Base-by-base conservation (phyloP, 1,284 basidiomycete genomes). In the Cryptococcus maquisensis region DNA sequence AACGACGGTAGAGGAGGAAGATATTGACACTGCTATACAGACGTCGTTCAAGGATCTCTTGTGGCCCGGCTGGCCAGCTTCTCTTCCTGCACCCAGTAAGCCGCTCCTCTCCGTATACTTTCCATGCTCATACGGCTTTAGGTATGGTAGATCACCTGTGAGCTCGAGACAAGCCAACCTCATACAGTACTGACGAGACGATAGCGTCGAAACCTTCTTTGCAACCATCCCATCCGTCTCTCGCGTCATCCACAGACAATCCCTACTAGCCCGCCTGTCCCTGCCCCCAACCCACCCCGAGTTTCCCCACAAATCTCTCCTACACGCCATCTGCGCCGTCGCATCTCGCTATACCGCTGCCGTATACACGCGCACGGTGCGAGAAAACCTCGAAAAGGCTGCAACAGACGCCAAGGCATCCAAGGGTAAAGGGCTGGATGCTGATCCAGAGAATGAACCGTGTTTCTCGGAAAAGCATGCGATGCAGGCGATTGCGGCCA, bases 261-360 rank as follows among this genome's bases (percentile, higher is more conserved):
- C 60, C 1, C 76, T 79, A 57, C 59, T 74, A 23, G 47, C 67
- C 12, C 66, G 74, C 2, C 67, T 79, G 28, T 57, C 68, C 4
- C 70, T 78, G n/a, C 74, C 77, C 2, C 77, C 78, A 0, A 65
- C 68, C 1, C 71, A 76, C 47, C 18, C 57, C 9, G 59, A 68
- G 8, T 79, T 78, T 57, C 78, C 78, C 10, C 75, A 77, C 51
- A 47, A 59, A 1, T 65, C 72, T 3, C 60, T 79, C 1, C 60
- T 79, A 0, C 78, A 79, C 59, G 69, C 73, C 20, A 76, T 79
- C 39, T 75, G 75, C 49, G 74, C 77, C 15, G 63, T 72, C 18
- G 64, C 74, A 0, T 69, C 73, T 3, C 64, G 73, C 13, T 72
- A 72, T 48, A 65, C 70, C 3, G 68, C 69, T 3, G 66, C 68